phyloP scores from a whole-genome alignment of 2,329 filamentous ascomycete species.

The Cercospora zeae-maydis region DNA sequence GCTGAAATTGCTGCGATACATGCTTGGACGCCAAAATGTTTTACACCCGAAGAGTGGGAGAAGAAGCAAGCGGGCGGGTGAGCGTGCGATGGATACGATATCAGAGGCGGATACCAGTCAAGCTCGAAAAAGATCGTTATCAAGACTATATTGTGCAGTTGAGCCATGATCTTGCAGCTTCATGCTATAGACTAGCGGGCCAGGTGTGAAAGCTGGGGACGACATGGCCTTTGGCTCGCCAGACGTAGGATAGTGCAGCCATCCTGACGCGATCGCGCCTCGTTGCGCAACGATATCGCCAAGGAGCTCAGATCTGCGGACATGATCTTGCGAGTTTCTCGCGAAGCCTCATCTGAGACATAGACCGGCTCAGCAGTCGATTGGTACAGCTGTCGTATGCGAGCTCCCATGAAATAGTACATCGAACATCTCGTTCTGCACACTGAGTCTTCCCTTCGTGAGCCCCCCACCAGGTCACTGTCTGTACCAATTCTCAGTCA shows the following conservation, averaged over 20 bases:
- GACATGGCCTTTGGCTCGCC: too few relatives aligned
- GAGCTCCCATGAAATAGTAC: too few relatives aligned
- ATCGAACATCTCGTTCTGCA: not conserved
- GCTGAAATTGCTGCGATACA: constrained; percentile 87
- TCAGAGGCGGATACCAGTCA: not conserved
- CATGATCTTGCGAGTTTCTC: not conserved
- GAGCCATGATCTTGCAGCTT: not conserved
- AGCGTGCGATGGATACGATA: not conserved
- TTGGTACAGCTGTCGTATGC: not conserved
- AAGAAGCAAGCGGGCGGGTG: constrained; percentile 51
- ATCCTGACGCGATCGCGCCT: not conserved
- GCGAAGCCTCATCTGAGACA: not conserved
- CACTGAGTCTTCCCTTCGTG: not conserved
- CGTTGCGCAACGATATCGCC: not conserved
- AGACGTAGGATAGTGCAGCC: not conserved
- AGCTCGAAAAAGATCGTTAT: not conserved
- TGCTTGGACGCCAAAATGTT: constrained; percentile 91
- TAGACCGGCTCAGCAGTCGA: not conserved
- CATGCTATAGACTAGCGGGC: not conserved
- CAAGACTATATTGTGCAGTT: not conserved
- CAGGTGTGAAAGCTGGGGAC: not conserved
- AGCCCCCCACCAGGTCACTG: too few relatives aligned
- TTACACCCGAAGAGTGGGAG: constrained; percentile 86
- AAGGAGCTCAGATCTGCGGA: not conserved
- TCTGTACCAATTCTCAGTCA: too few relatives aligned